phyloP scores from a whole-genome alignment of 139 green algal genomes.

The Chlamydomonas eustigma region DNA sequence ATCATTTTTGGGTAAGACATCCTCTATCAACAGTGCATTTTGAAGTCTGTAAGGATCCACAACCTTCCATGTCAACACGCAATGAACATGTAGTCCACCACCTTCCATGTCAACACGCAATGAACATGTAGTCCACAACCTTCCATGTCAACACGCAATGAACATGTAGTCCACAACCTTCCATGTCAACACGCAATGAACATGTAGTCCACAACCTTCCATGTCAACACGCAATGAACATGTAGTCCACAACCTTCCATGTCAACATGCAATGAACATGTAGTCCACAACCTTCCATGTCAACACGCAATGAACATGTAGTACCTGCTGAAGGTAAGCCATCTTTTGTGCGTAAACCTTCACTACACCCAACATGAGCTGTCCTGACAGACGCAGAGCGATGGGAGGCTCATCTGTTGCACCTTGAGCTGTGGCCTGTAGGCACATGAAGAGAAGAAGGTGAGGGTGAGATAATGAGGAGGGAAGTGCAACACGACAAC shows the following conservation, averaged over 20 bases:
- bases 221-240: neutral
- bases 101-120: too few relatives aligned
- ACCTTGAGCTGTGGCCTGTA: neutral
- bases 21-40: too few relatives aligned
- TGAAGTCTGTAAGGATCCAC: neutral
- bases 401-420: slow-evolving; percentile 76
- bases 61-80: too few relatives aligned
- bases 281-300: neutral
- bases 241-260: neutral
- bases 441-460: neutral
- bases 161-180: too few relatives aligned
- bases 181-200: too few relatives aligned
- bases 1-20: too few relatives aligned
- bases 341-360: slow-evolving; percentile 89
- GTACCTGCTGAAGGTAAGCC: neutral
- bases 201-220: neutral
- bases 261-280: neutral
- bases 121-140: too few relatives aligned
- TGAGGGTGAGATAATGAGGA: neutral
- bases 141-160: neutral
- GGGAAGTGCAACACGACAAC: too few relatives aligned
- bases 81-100: too few relatives aligned
- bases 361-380: slow-evolving; percentile 94
- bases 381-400: slow-evolving; percentile 86
- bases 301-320: neutral